phyloP scores from a whole-genome alignment of 2,329 filamentous ascomycete species.

The Ceratocystiopsis brevicomis region DNA sequence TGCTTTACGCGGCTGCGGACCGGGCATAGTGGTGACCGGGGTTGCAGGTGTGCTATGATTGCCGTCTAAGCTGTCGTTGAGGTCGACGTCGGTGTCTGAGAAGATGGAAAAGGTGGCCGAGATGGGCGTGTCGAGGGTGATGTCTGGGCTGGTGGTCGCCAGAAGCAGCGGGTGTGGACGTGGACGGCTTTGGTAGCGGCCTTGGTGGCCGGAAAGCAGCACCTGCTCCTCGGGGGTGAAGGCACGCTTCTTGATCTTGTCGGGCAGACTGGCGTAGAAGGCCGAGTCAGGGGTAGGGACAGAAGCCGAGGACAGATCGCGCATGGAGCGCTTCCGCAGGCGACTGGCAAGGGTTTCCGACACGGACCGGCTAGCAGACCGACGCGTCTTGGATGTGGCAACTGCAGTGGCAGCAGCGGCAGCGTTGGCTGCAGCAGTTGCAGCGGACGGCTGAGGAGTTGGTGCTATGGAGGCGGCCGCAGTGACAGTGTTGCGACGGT shows the following conservation, averaged over 20 bases:
- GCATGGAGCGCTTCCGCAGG: constrained; percentile 15
- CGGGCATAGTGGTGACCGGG: too few relatives aligned
- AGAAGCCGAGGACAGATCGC: constrained; percentile 10
- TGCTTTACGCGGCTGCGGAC: too few relatives aligned
- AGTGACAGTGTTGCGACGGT: constrained; percentile 8
- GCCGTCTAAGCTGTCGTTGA: too few relatives aligned
- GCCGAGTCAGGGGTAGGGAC: constrained; percentile 33
- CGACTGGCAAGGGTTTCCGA: constrained; percentile 16
- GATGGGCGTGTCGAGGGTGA: constrained; percentile 9
- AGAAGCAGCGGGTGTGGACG: constrained; percentile 10
- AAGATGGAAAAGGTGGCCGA: neutral
- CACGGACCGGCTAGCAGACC: neutral
- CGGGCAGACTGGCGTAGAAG: constrained; percentile 52
- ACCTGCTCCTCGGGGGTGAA: constrained; percentile 56
- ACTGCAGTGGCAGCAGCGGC: too few relatives aligned
- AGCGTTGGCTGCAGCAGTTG: too few relatives aligned
- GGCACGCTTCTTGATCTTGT: constrained; percentile 51
- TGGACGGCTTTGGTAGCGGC: too few relatives aligned
- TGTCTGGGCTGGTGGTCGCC: constrained; percentile 10
- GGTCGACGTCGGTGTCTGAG: too few relatives aligned
- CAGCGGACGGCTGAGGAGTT: too few relatives aligned
- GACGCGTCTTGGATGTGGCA: too few relatives aligned
- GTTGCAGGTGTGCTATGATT: too few relatives aligned
- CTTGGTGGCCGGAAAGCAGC: constrained; percentile 29
- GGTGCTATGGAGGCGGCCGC: too few relatives aligned